Base-by-base conservation (phyloP, 179 eudicot genomes). In the Corrigiola litoralis region DNA sequence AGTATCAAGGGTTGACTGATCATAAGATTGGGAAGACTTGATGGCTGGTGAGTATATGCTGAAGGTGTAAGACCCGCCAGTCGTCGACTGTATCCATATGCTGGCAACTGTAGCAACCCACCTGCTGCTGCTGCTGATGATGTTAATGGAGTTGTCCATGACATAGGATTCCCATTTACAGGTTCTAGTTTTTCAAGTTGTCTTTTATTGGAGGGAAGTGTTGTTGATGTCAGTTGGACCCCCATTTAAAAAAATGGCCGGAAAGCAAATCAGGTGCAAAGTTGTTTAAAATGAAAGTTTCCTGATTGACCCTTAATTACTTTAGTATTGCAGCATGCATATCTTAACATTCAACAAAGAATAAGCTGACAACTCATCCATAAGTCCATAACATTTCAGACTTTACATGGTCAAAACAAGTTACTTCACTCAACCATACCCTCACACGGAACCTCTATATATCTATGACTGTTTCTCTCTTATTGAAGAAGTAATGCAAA, bases 21-120 rank as follows among this genome's bases (percentile, higher is more conserved):
- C 58, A 33, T 71, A 71, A 12, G 58, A 64, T 13, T 63, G 51
- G 1, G 57, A 32, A 4, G 24, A 20, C 36, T 71, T 71, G n/a
- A 71, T 63, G 18, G 55, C 24, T n/a, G 24, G 59, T 2, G 75
- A 71, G 28, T 71, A 71, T 9, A 71, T 64, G 28, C 75, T 69
- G 29, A 71, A 71, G 23, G 63, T 69, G 40, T 71, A 71, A 42
- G 75, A 63, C 40, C 55, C 75, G 37, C 75, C 75, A 14, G 75
- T 69, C 9, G 69, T 69, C 5, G 69, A 32, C 75, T 63, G 63
- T 16, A 71, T 56, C 21, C 63, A 50, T 10, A 71, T 12, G 5
- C 69, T 29, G 7, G 58, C 75, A 24, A 71, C 63, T 69, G 63
- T 63, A 63, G 56, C 63, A 29, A 62, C 63, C 75, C 75, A 71